Evolutionary conservation across 495 filamentous ascomycete species (phyloP).

Genomic region (Copromyces sp.): DNA sequence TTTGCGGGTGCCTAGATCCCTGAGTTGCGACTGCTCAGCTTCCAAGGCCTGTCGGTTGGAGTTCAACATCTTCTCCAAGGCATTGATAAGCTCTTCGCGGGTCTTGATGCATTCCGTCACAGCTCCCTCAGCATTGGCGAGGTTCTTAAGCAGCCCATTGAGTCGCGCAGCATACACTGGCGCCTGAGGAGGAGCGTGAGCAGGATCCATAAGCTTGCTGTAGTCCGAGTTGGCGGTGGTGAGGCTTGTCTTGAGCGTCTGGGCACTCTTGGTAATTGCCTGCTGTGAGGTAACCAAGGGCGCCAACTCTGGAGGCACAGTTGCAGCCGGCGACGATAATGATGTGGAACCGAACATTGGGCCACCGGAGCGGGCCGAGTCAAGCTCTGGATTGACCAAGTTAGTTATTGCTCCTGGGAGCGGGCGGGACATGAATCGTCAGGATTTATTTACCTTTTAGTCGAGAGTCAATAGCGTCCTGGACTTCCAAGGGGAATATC

Average conservation of each 20-base stretch:
- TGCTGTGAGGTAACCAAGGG: constrained; percentile 63
- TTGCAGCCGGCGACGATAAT: constrained; percentile 21
- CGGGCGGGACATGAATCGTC: background rate
- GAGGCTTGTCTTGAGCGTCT: constrained; percentile 49
- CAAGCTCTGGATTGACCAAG: constrained; percentile 50
- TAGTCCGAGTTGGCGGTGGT: constrained; percentile 69
- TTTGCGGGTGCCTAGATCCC: constrained; percentile 50
- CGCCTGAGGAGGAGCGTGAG: constrained; percentile 53
- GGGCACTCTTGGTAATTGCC: constrained; percentile 57
- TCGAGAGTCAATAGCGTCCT: constrained; percentile 65
- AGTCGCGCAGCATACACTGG: constrained; percentile 90
- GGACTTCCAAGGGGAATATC: constrained; percentile 74
- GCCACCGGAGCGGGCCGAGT: constrained; percentile 59
- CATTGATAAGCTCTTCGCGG: constrained; percentile 62
- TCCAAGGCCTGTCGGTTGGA: constrained; percentile 59
- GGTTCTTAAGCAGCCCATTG: constrained; percentile 70
- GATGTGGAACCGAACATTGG: constrained; percentile 54
- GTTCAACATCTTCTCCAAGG: constrained; percentile 71
- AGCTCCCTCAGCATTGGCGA: constrained; percentile 85
- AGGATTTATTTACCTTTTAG: constrained; percentile 55
- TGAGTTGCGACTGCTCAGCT: constrained; percentile 53
- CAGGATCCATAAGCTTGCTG: constrained; percentile 65
- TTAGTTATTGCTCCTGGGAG: constrained; percentile 3
- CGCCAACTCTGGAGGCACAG: constrained; percentile 63
- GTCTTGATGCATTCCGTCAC: constrained; percentile 86